Evolutionary conservation across 2,329 filamentous ascomycete genomes (phyloP).

Genomic region (Exophiala sideris): DNA sequence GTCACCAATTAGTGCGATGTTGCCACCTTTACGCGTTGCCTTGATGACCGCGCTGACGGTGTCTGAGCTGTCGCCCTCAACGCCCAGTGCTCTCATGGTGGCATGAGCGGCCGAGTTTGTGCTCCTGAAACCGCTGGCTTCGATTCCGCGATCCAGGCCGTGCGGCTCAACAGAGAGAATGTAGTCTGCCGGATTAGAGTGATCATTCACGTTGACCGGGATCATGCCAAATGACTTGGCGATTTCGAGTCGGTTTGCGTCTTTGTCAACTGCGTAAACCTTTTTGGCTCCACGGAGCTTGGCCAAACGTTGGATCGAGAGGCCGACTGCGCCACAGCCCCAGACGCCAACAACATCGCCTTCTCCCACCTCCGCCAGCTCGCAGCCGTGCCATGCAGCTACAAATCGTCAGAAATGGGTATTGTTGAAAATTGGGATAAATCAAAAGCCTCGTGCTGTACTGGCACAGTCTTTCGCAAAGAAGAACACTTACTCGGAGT

Average conservation of each 20-base stretch:
- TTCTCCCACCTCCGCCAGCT: conserved; percentile 33
- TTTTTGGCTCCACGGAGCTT: conserved; percentile 32
- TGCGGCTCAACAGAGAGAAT: conserved; percentile 32
- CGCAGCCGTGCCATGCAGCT: conserved; percentile 35
- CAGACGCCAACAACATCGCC: conserved; percentile 35
- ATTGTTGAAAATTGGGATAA: too few species aligned
- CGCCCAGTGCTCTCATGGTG: conserved; percentile 26
- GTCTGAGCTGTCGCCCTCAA: conserved; percentile 32
- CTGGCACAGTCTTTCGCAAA: too few species aligned
- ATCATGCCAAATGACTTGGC: conserved; percentile 33
- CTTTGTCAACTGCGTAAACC: conserved; percentile 36
- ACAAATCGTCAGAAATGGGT: too few species aligned
- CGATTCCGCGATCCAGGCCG: conserved; percentile 33
- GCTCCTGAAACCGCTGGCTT: conserved; percentile 33
- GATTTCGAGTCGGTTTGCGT: conserved; percentile 30
- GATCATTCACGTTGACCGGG: conserved; percentile 28
- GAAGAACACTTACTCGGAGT: conserved; percentile 17
- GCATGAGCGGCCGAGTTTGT: conserved; percentile 26
- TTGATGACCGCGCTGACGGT: conserved; percentile 32
- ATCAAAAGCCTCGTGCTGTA: too few species aligned
- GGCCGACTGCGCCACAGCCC: conserved; percentile 34
- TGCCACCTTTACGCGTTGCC: conserved; percentile 32
- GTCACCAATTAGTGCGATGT: conserved; percentile 32
- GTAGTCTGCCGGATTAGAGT: conserved; percentile 31
- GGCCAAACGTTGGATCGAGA: conserved; percentile 32